phyloP scores from a whole-genome alignment of 768 basidiomycete genomes.

The Termitomyces sp. region DNA sequence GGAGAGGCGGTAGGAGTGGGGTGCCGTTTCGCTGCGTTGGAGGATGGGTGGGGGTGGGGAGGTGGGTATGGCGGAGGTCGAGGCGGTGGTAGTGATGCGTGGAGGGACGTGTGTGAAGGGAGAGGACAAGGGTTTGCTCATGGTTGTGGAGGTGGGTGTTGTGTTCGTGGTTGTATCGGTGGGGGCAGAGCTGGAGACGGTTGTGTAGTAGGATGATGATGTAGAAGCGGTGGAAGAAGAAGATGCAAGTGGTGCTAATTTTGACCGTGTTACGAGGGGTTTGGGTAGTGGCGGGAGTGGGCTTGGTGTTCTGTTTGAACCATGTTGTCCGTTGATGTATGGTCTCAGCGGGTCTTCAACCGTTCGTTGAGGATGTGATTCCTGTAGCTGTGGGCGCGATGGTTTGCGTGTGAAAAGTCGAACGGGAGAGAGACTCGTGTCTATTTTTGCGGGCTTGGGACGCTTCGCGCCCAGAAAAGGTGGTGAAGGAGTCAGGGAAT shows the following conservation, averaged over 20 bases:
- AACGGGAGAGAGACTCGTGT: constrained; percentile 3
- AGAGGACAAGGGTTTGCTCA: not conserved
- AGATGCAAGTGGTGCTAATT: not conserved
- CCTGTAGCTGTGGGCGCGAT: constrained; percentile 5
- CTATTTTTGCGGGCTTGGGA: constrained; percentile 4
- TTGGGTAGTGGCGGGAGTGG: constrained; percentile 5
- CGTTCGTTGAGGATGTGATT: not conserved
- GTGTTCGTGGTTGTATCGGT: not conserved
- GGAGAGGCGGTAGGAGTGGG: constrained; percentile 7
- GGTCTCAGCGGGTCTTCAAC: constrained; percentile 1
- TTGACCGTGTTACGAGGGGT: not conserved
- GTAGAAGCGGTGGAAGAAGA: not conserved
- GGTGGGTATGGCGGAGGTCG: not conserved
- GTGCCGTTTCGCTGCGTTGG: constrained; percentile 10
- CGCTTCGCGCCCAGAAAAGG: not conserved
- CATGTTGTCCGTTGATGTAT: not conserved
- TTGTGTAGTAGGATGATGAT: not conserved
- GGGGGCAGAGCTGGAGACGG: not conserved
- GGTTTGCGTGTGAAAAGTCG: constrained; percentile 9
- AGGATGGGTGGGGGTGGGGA: constrained; percentile 5
- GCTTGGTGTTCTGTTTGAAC: not conserved
- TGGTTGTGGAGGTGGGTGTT: not conserved
- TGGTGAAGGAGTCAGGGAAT: not conserved
- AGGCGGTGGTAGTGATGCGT: not conserved
- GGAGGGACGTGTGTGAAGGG: not conserved